Evolutionary conservation across 1,284 basidiomycete species (phyloP).

Genomic region (Irpex lacteus): DNA sequence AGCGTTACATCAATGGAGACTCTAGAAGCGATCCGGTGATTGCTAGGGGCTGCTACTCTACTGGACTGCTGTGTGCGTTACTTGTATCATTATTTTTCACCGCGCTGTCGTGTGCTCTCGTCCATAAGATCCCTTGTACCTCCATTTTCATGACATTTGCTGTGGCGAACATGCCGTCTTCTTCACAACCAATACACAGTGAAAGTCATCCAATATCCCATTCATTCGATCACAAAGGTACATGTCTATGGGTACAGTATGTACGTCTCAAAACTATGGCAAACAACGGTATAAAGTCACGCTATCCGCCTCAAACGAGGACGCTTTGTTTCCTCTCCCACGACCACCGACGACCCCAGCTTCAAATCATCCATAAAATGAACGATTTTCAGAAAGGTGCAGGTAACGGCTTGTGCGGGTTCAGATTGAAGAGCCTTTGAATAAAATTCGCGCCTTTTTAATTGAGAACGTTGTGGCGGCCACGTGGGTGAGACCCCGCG

Average conservation of each 20-base stretch:
- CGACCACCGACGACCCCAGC: conserved; percentile 25
- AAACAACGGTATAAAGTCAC: conserved; percentile 46
- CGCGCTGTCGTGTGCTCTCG: neutral
- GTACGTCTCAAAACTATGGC: conserved; percentile 71
- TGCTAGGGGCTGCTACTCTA: conserved; percentile 19
- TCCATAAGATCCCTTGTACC: neutral
- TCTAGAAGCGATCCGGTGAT: conserved; percentile 59
- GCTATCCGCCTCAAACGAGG: conserved; percentile 74
- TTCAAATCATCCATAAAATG: conserved; percentile 19
- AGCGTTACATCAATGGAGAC: conserved; percentile 92
- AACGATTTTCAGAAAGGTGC: neutral
- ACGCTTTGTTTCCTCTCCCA: conserved; percentile 39
- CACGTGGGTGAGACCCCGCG: conserved; percentile 15
- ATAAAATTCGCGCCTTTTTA: conserved; percentile 16
- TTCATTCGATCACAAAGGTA: neutral
- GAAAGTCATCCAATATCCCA: too few species aligned
- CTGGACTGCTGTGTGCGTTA: conserved; percentile 7
- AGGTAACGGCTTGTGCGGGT: conserved; percentile 26
- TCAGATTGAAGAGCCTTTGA: conserved; percentile 7
- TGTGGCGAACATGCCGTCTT: neutral
- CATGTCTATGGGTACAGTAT: conserved; percentile 21
- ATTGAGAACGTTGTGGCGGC: conserved; percentile 8
- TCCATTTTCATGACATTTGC: neutral
- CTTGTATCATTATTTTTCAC: conserved; percentile 11
- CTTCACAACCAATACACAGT: neutral